Base-by-base conservation (phyloP, 2,329 filamentous ascomycete genomes). In the Sporothrix protearum region DNA sequence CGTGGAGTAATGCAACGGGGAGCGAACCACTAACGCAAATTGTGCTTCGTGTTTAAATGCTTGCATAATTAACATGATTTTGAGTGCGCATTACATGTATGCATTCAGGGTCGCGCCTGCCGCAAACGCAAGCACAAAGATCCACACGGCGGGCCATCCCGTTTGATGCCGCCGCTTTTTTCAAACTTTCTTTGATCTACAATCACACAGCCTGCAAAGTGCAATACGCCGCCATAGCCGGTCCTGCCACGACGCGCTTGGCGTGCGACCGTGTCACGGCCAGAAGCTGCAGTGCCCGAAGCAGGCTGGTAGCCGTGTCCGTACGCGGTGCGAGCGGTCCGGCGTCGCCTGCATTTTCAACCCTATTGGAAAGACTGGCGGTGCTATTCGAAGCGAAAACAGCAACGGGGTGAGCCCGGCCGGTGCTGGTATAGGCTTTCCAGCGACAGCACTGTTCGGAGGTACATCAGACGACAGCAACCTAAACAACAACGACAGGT, bases 271-370 rank as follows among this genome's bases (percentile, higher is more conserved):
- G 53, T 85, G 84, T 53, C 83, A 85, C 72, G 78, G 79, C 22
- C 84, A 85, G 51, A 85, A 85, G 75, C 77, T 85, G 14, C 79
- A 80, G 76, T 85, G 83, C 68, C 81, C 81, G 5, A 83, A 83
- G 69, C 77, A 79, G 36, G 72, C 78, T 0, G 80, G 80, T 0
- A 78, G 78, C 36, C 71, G 76, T 6, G 75, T 76, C 12, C 85
- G 83, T 73, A 77, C 78, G 9, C 80, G 83, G 39, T 85, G 83
- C 73, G 73, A 77, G 28, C 84, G 81, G 73, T 82, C 82, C 28
- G 77, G 78, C 39, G 77, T 79, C 1, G 59, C 77, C 6, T 85
- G 83, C 71, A 71, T 82, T 59, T 85, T 83, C 74, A 85, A 83
- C 47, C 83, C 83, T 10, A 70, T 73, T 33, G 75, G 73, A 67